These are phyloP conservation scores for Saccharomycopsis lassenensis DNA, from an alignment of 805 yeast genomes.

Conservation along the genomic window DNA sequence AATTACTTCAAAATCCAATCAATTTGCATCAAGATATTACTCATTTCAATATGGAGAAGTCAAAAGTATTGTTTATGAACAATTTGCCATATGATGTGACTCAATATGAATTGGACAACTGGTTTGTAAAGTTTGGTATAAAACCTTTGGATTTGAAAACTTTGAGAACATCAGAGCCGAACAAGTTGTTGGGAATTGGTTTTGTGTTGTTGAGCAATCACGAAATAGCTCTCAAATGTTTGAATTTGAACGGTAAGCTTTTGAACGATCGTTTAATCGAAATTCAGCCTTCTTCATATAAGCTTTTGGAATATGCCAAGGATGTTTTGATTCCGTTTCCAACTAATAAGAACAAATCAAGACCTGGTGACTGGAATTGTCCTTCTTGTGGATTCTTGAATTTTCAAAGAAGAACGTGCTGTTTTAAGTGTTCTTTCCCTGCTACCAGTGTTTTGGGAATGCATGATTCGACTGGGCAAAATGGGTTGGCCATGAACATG, in stretches of 20 bases:
- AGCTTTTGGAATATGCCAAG: slow-evolving; percentile 70
- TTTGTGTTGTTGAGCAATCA: slow-evolving; percentile 79
- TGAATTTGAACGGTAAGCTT: slow-evolving; percentile 67
- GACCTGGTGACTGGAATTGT: slow-evolving; percentile 99
- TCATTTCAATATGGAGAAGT: slow-evolving; percentile 57
- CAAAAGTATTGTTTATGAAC: slow-evolving; percentile 69
- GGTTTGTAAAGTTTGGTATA: slow-evolving; percentile 84
- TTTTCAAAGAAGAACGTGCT: slow-evolving; percentile 87
- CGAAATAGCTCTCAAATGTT: slow-evolving; percentile 74
- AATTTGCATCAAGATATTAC: slow-evolving; percentile 67
- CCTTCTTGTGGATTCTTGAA: slow-evolving; percentile 93
- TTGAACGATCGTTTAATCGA: slow-evolving; percentile 62
- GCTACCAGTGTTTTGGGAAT: slow-evolving; percentile 62
- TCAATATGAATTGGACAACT: slow-evolving; percentile 78
- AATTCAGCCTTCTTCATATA: slow-evolving; percentile 75
- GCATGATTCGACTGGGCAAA: no score
- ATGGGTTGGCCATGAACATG: no score
- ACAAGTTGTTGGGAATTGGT: slow-evolving; percentile 51
- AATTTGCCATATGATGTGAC: slow-evolving; percentile 80
- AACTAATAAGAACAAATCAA: slow-evolving; percentile 59
- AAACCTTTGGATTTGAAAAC: slow-evolving; percentile 89
- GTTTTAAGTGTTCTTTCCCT: slow-evolving; percentile 88
- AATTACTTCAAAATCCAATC: slow-evolving; percentile 35
- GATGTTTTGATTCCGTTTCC: slow-evolving; percentile 81
- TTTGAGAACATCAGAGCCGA: slow-evolving; percentile 48